Base-by-base conservation (phyloP, 1,284 basidiomycete genomes). In the Kwoniella shivajii region DNA sequence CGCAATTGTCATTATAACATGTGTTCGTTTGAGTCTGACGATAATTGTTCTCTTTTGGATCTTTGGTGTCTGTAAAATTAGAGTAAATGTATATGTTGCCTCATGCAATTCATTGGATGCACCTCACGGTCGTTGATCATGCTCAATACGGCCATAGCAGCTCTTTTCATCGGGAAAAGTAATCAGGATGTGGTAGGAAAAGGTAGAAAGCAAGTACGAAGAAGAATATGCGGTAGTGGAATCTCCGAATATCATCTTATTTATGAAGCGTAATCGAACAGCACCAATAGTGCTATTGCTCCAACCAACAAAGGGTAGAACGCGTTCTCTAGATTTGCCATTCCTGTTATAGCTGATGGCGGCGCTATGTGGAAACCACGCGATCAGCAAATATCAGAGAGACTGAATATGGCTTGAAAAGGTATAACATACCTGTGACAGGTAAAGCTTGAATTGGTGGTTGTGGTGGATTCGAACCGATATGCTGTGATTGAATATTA, bases 261-360 rank as follows among this genome's bases (percentile, higher is more conserved):
- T 53, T 54, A 68, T 2, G 65, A 63, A 10, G 71, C 67, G 54
- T 76, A 76, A 45, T 76, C 74, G 50, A 76, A 76, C 20, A 76
- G 63, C 1, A 76, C 68, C 30, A 76, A 52, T 24, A 76, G 54
- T 6, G 69, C 73, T 27, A 76, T 76, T 2, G 72, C 74, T 1
- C 70, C 74, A 4, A 76, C 71, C 1, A 76, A 50, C 13, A 76
- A 43, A 2, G 74, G 74, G 37, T 72, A 76, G 46, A 76, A 76
- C 2, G 72, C 68, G 39, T 69, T 67, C 45, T 76, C 72, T 4
- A 76, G 58, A 37, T 71, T 71, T 2, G 65, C 60, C 4, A 75
- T 41, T 4, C 69, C 67, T 6, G 55, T 54, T 18, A 62, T 45
- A 1, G 63, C 43, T 31, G 57, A 43, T 34, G 59, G 36, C 3